phyloP scores from a whole-genome alignment of 768 basidiomycete genomes.

The Auriscalpium microsporum region DNA sequence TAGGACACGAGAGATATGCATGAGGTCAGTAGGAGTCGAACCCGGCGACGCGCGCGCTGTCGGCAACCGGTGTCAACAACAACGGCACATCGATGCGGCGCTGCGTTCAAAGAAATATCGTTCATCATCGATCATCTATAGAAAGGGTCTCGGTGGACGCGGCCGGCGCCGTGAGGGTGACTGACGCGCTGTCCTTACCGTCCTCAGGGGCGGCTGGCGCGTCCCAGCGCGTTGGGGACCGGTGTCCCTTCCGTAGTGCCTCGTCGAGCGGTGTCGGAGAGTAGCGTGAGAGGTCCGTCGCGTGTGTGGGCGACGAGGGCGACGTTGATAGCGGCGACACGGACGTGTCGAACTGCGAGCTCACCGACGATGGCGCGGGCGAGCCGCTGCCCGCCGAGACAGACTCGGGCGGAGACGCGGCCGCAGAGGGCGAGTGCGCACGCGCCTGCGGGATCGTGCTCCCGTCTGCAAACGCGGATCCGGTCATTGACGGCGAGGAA shows the following conservation, averaged over 20 bases:
- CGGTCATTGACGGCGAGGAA: constrained; percentile 5
- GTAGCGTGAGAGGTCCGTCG: background rate
- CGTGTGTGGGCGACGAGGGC: constrained; percentile 20
- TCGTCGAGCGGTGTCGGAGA: background rate
- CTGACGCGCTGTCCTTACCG: background rate
- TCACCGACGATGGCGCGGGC: constrained; percentile 50
- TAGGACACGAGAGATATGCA: background rate
- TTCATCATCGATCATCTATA: background rate
- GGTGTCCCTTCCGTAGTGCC: background rate
- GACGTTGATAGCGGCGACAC: constrained; percentile 23
- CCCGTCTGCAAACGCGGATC: constrained; percentile 12
- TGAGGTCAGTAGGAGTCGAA: no score
- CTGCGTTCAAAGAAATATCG: background rate
- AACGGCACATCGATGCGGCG: background rate
- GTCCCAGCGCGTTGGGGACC: background rate
- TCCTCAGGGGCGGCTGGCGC: background rate
- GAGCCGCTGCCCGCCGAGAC: constrained; percentile 41
- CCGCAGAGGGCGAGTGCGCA: constrained; percentile 7
- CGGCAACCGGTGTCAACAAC: no score
- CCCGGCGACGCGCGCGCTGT: no score
- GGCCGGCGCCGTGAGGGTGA: background rate
- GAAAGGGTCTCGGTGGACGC: background rate
- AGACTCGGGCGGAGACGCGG: constrained; percentile 22
- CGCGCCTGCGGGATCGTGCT: constrained; percentile 9
- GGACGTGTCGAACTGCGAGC: constrained; percentile 30